Base-by-base conservation (phyloP, 345 rosid species). In the Rhodamnia argentea region DNA sequence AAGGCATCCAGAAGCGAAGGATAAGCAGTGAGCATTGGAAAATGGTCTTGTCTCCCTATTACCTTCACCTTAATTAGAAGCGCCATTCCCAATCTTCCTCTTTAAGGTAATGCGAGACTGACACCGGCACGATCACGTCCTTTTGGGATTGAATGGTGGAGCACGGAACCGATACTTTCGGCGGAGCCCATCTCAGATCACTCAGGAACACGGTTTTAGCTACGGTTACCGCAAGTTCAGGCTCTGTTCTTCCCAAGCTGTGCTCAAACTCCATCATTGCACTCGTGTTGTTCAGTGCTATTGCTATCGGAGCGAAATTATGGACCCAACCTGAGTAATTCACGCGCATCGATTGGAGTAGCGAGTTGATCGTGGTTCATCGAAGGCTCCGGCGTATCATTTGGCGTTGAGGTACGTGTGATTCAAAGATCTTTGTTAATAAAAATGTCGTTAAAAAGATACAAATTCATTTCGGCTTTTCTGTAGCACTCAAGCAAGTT, bases 381-480 rank as follows among this genome's bases (percentile, higher is more conserved):
- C 29, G 60, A 89, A 85, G 23, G 90, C 92, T 12, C 91, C 92
- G 24, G 42, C 3, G 85, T 92, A 90, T 20, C 88, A 89, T 40
- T 53, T 4, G 4, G 62, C 88, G 58, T 87, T 84, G 24, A 90
- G 83, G 88, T 88, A 91, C 90, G 92, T 91, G 58, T 50, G n/a
- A 59, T 59, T 59, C 16, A 59, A 5, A 59, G 13, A 10, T 59
- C 16, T 37, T 37, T 37, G 40, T 37, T 5, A 42, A 42, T 42
- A 42, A 42, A n/a, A 37, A 37, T 37, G 40, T 37, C 40, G 40
- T 37, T 37, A 37, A 37, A 37, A 37, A 37, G 2, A 37, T 2
- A 2, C 40, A 37, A 37, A 37, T 37, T 37, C 3, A 37, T 37
- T 37, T 37, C 40, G 40, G 64, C 32, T n/a, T 59, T 57, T 59